These are phyloP conservation scores for Cyclotella choctawhatcheeana DNA, from an alignment of 108 stramenopile species.

Conservation along the genomic window DNA sequence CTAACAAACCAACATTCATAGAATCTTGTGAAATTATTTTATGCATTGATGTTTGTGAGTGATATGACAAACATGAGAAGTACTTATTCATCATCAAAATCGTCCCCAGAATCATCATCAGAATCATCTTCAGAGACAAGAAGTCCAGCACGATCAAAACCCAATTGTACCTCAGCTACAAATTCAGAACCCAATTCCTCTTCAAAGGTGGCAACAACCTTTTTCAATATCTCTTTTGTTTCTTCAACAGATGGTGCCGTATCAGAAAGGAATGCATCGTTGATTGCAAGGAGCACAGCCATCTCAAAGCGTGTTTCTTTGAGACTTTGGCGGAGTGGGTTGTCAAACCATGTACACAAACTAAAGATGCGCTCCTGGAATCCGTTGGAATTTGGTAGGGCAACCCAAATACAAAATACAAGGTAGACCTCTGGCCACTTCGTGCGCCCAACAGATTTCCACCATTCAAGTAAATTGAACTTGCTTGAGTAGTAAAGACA, in stretches of 20 bases:
- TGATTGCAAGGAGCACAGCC: background rate
- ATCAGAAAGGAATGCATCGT: background rate
- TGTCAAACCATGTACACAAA: constrained; percentile 3
- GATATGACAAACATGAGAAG: too few species aligned
- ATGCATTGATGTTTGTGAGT: too few species aligned
- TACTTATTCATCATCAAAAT: too few species aligned
- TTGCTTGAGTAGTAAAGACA: background rate
- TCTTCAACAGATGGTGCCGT: background rate
- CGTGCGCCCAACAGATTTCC: background rate
- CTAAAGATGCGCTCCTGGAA: constrained; percentile 3
- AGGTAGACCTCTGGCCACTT: background rate
- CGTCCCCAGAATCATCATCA: too few species aligned
- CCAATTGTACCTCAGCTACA: too few species aligned
- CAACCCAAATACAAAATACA: background rate
- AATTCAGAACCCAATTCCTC: too few species aligned
- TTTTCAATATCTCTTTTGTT: background rate
- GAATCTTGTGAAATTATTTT: too few species aligned
- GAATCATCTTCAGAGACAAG: too few species aligned
- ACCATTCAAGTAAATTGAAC: background rate
- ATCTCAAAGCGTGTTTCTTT: constrained; percentile 2
- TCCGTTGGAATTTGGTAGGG: background rate
- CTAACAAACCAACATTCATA: too few species aligned
- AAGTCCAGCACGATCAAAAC: too few species aligned
- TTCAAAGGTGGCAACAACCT: background rate
- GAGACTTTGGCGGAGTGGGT: background rate